These are phyloP conservation scores for Boechera retrofracta DNA, from an alignment of 345 rosid genomes.

Conservation along the genomic window DNA sequence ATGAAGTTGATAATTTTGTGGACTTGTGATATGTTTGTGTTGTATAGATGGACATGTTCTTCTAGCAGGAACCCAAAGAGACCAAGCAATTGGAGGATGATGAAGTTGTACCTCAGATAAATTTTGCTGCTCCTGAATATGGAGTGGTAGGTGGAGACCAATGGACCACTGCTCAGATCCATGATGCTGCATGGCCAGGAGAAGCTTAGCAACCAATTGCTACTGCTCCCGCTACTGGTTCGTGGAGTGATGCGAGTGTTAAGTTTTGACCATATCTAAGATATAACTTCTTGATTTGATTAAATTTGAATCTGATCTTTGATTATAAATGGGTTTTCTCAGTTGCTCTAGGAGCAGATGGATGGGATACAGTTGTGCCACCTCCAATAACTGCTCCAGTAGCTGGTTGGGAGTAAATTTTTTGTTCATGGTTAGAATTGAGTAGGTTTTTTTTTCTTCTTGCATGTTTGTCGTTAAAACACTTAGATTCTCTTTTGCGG, in stretches of 20 bases:
- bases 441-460: conserved; percentile 32
- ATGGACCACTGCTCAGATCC: conserved; percentile 53
- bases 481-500: no score
- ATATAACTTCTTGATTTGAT: background rate
- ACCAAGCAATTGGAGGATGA: conserved; percentile 60
- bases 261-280: background rate
- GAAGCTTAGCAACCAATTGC: conserved; percentile 58
- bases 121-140: conserved; percentile 48
- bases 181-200: conserved; percentile 56
- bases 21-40: background rate
- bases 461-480: background rate
- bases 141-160: conserved; percentile 50
- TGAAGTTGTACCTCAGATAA: conserved; percentile 37
- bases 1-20: background rate
- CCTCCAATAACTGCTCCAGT: background rate
- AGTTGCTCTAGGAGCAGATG: conserved; percentile 20
- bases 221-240: conserved; percentile 53
- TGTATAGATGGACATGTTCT: conserved; percentile 62
- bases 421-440: background rate
- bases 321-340: background rate
- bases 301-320: background rate
- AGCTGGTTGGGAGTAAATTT: conserved; percentile 9
- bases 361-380: conserved; percentile 29
- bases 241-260: conserved; percentile 48
- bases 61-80: conserved; percentile 73